Evolutionary conservation across 148 eudicot species (phyloP), one percentile per base, ranked within the genome.

Genomic region (Chenopodium quinoa): DNA sequence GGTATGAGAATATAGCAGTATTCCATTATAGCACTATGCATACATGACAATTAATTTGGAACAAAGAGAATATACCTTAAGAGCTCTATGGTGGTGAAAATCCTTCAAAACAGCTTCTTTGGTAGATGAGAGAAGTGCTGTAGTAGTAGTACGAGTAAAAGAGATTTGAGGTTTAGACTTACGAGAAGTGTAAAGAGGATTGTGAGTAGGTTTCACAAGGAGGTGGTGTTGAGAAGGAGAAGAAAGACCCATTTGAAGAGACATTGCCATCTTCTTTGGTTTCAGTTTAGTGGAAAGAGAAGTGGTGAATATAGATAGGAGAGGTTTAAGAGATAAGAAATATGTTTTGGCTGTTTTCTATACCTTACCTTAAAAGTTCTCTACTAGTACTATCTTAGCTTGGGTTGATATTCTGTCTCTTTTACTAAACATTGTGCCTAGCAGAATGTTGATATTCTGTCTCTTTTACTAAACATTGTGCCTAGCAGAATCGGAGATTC

Each of bases 61-160:
- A 46, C 40, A 23, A 56, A 68, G 64, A n/a, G 6, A 56, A 3
- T 2, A 32, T 71, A 93, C 95, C 91, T 92, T 93, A 81, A 92
- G 93, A 80, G 98, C 96, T 85, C 82, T 84, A 84, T 80, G 85
- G 54, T 89, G 86, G 67, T 70, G 89, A 75, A 93, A 93, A 70
- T 89, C 91, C 77, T 85, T 84, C 82, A 93, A 89, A 73, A 93
- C 93, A 76, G 79, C 74, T 75, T 92, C 92, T 90, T 92, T 93
- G 56, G 89, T 70, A 50, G 86, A 75, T 14, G 95, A 91, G 50
- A 91, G 88, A 77, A 85, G 78, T 81, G 96, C 93, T 84, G 73
- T 89, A 71, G 84, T 78, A 66, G 82, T 84, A 47, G 78, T 37
- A 58, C 69, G 50, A 47, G 65, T 19, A 1, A 76, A 50, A 37